These are phyloP conservation scores for Neurospora intermedia DNA, from an alignment of 495 filamentous ascomycete species.

Conservation along the genomic window DNA sequence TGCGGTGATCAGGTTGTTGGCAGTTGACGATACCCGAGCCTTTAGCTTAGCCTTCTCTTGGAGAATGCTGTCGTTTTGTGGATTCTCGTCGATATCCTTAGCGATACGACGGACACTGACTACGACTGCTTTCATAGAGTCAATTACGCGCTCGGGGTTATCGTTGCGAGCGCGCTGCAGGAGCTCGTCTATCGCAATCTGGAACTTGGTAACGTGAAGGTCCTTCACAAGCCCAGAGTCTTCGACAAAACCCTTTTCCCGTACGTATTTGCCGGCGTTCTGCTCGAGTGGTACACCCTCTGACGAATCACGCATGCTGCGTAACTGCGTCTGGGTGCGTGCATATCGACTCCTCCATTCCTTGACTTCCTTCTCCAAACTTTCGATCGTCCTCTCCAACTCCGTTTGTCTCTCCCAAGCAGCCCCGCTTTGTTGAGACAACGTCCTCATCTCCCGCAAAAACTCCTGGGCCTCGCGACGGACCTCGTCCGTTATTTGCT, in stretches of 20 bases:
- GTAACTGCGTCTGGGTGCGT: slow-evolving; percentile 73
- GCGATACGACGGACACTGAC: slow-evolving; percentile 69
- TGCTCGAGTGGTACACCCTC: slow-evolving; percentile 57
- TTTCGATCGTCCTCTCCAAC: slow-evolving; percentile 58
- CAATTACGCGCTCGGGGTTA: slow-evolving; percentile 60
- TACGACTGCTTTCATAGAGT: slow-evolving; percentile 73
- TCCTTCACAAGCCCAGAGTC: slow-evolving; percentile 74
- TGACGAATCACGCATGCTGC: slow-evolving; percentile 70
- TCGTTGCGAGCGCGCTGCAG: slow-evolving; percentile 63
- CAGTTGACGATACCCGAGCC: slow-evolving; percentile 70
- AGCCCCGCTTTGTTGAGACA: slow-evolving; percentile 69
- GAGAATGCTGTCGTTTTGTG: slow-evolving; percentile 34
- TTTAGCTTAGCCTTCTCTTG: slow-evolving; percentile 58
- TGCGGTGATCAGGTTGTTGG: slow-evolving; percentile 91
- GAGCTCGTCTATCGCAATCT: slow-evolving; percentile 88
- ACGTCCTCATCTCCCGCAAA: slow-evolving; percentile 75
- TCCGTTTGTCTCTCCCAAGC: slow-evolving; percentile 73
- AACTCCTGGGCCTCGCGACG: slow-evolving; percentile 74
- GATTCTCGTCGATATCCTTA: slow-evolving; percentile 58
- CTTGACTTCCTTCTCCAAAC: slow-evolving; percentile 68
- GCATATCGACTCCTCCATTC: slow-evolving; percentile 88
- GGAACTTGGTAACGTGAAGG: slow-evolving; percentile 88
- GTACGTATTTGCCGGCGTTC: slow-evolving; percentile 50
- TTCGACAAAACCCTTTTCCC: slow-evolving; percentile 61
- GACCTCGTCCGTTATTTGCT: slow-evolving; percentile 81